Evolutionary conservation across 306 rosid genomes (phyloP).

Genomic region (Trichosanthes truncata): DNA sequence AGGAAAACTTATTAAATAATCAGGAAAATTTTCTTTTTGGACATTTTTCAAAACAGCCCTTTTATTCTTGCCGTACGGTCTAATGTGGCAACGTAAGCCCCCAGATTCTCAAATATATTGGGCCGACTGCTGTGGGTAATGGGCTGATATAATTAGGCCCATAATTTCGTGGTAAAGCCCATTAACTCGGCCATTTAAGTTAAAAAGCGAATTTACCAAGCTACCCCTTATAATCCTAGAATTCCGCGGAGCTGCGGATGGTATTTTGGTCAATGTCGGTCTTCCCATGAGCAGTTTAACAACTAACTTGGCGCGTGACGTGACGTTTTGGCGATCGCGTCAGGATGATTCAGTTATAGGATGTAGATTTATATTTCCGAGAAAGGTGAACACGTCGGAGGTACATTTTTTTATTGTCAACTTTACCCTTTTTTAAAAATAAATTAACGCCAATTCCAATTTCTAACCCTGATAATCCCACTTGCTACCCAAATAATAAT

Average conservation of each 20-base stretch:
- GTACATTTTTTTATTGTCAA: neutral
- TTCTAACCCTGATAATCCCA: neutral
- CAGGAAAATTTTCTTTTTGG: too few relatives aligned
- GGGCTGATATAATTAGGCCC: neutral
- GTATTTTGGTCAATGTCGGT: neutral
- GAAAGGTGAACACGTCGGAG: neutral
- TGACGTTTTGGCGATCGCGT: neutral
- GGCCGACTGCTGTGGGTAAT: neutral
- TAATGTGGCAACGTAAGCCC: neutral
- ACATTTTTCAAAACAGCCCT: too few relatives aligned
- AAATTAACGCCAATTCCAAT: neutral
- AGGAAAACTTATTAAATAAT: too few relatives aligned
- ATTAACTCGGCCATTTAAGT: too few relatives aligned
- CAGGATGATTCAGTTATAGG: neutral
- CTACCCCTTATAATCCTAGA: neutral
- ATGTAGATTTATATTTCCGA: neutral
- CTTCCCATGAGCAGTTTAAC: neutral
- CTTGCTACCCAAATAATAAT: too few relatives aligned
- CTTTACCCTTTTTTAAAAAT: neutral
- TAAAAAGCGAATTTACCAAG: neutral
- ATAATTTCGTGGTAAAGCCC: neutral
- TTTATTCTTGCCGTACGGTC: too few relatives aligned
- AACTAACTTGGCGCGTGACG: neutral
- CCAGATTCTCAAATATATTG: neutral
- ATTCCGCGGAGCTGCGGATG: neutral